Evolutionary conservation across 208 protist genomes (phyloP).

Genomic region (Zelonia costaricensis): DNA sequence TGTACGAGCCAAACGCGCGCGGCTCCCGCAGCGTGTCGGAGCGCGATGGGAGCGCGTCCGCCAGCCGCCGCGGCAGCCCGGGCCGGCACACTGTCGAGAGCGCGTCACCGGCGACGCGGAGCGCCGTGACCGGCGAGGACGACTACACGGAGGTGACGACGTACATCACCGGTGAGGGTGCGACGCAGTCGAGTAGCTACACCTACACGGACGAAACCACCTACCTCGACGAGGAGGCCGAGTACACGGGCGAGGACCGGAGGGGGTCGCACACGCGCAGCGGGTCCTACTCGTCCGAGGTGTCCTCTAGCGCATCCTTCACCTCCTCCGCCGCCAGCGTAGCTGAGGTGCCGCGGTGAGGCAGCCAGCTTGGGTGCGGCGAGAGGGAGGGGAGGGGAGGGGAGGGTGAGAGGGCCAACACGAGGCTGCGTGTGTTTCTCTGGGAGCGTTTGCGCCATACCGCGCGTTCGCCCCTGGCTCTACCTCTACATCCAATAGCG

Average conservation of each 20-base stretch:
- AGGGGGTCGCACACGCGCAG: slow-evolving; percentile 20
- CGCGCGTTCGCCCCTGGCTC: too few relatives aligned
- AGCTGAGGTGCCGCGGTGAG: not conserved
- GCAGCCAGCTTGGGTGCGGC: too few relatives aligned
- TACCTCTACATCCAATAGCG: too few relatives aligned
- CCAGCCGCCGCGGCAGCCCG: not conserved
- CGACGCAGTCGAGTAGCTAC: slow-evolving; percentile 26
- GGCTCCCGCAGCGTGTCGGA: slow-evolving; percentile 6
- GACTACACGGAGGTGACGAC: slow-evolving; percentile 48
- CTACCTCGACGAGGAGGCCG: slow-evolving; percentile 38
- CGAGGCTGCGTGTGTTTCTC: too few relatives aligned
- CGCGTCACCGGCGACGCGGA: slow-evolving; percentile 6
- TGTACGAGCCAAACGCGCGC: slow-evolving; percentile 6
- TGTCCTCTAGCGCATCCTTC: slow-evolving; percentile 11
- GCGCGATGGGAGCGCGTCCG: not conserved
- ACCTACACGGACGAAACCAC: slow-evolving; percentile 43
- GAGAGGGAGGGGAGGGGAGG: not conserved
- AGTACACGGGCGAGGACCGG: slow-evolving; percentile 17
- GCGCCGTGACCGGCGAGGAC: slow-evolving; percentile 15
- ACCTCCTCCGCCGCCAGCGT: not conserved
- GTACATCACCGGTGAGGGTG: slow-evolving; percentile 37
- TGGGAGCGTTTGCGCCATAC: too few relatives aligned
- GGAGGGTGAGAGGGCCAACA: too few relatives aligned
- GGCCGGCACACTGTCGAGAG: slow-evolving; percentile 5
- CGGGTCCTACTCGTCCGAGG: slow-evolving; percentile 22